These are phyloP conservation scores for Lactarius deliciosus DNA, from an alignment of 768 basidiomycete species.

Conservation along the genomic window DNA sequence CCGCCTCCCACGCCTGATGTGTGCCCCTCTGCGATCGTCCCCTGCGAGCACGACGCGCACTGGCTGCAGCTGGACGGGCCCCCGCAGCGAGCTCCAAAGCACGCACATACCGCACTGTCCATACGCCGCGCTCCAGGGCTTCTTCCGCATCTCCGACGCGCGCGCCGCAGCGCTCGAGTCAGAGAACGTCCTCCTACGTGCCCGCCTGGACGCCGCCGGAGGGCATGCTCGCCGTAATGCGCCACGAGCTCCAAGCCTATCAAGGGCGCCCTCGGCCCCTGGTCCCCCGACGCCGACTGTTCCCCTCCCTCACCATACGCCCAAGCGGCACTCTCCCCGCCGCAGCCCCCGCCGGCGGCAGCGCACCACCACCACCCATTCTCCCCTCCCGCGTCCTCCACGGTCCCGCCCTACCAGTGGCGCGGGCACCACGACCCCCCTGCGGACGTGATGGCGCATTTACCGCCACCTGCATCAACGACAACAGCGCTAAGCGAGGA, in stretches of 20 bases:
- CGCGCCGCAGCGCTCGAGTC: constrained; percentile 45
- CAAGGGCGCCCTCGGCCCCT: constrained; percentile 63
- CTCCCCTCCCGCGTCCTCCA: constrained; percentile 7
- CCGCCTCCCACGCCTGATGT: constrained; percentile 38
- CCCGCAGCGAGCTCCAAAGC: constrained; percentile 38
- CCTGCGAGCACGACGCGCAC: constrained; percentile 47
- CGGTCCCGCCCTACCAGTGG: constrained; percentile 2
- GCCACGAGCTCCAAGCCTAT: constrained; percentile 57
- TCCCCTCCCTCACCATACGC: not conserved
- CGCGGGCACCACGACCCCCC: constrained; percentile 13
- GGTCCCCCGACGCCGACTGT: constrained; percentile 44
- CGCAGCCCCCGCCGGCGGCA: not conserved
- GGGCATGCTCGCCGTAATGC: constrained; percentile 48
- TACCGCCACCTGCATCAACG: not conserved
- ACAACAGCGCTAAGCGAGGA: constrained; percentile 10
- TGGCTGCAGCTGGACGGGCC: constrained; percentile 59
- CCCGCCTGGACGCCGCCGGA: constrained; percentile 63
- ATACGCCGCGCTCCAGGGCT: constrained; percentile 62
- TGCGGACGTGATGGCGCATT: constrained; percentile 14
- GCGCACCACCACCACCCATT: constrained; percentile 5
- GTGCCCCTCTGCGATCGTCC: constrained; percentile 43
- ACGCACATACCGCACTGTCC: constrained; percentile 48
- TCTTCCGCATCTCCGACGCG: constrained; percentile 46
- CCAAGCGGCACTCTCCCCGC: not conserved
- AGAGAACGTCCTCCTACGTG: constrained; percentile 65